Conservation (phyloP, 129 eudicot genomes). For the Flaveria sonorensis region DNA sequence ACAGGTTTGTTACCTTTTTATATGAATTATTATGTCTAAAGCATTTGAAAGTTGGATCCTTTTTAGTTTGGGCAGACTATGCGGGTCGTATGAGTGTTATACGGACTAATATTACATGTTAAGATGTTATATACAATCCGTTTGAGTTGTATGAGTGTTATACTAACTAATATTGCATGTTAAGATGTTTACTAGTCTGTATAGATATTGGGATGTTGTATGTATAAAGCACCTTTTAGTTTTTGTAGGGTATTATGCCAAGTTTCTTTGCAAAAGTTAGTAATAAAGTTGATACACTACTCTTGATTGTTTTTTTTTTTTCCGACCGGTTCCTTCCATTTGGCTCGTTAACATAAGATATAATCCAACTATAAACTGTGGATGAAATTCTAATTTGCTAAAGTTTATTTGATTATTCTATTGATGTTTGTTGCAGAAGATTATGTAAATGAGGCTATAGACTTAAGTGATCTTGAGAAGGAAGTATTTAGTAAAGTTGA, state of each 20-base stretch:
- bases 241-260: neutral
- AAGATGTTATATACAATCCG: no score
- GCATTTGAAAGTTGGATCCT: neutral
- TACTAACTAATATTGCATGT: no score
- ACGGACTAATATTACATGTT: no score
- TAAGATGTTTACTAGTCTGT: no score
- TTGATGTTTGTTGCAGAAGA: conserved; percentile 27
- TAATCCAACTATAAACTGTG: neutral
- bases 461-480: conserved; percentile 43
- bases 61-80: no score
- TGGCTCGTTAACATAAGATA: neutral
- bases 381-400: neutral
- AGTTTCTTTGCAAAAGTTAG: neutral
- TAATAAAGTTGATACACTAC: neutral
- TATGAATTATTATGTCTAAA: neutral
- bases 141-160: no score
- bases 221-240: no score
- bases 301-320: neutral
- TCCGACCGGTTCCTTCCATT: no score
- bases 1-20: conserved; percentile 18
- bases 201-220: no score
- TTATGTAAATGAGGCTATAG: conserved; percentile 31
- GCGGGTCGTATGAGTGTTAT: no score
- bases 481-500: conserved; percentile 51
- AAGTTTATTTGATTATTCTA: neutral